Conservation (phyloP, 2,329 filamentous ascomycete genomes). For the Ramularia endophylla region DNA sequence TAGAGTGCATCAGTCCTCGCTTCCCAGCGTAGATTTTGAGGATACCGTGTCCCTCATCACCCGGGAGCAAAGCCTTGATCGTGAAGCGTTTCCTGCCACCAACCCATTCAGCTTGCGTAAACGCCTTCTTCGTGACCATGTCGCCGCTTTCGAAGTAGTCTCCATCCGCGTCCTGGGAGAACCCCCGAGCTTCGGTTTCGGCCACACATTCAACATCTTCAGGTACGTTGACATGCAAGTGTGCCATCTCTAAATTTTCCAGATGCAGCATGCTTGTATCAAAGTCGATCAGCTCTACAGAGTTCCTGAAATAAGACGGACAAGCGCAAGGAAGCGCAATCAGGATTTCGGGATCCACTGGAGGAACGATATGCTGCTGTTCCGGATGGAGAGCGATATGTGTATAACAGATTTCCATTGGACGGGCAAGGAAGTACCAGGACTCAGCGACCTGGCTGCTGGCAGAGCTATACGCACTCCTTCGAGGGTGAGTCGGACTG, state of each 20-base stretch:
- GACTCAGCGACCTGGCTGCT: slow-evolving; percentile 66
- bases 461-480: slow-evolving; percentile 68
- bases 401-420: slow-evolving; percentile 88
- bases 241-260: slow-evolving; percentile 88
- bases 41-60: slow-evolving; percentile 81
- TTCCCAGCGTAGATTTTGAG: slow-evolving; percentile 92
- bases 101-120: slow-evolving; percentile 90
- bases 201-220: slow-evolving; percentile 86
- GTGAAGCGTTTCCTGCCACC: slow-evolving; percentile 84
- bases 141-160: slow-evolving; percentile 93
- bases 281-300: slow-evolving; percentile 75
- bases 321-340: slow-evolving; percentile 81
- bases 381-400: slow-evolving; percentile 82
- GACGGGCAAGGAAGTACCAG: slow-evolving; percentile 92
- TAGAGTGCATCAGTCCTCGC: slow-evolving; percentile 92
- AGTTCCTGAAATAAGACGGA: slow-evolving; percentile 80
- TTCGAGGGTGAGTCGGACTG: slow-evolving; percentile 79
- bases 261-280: slow-evolving; percentile 81
- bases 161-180: slow-evolving; percentile 76
- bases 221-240: slow-evolving; percentile 81
- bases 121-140: slow-evolving; percentile 72
- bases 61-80: slow-evolving; percentile 83
- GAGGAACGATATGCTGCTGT: slow-evolving; percentile 90
- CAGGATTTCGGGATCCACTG: slow-evolving; percentile 77
- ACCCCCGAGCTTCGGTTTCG: slow-evolving; percentile 81